Base-by-base conservation (phyloP, 768 basidiomycete species). In the Trametes gibbosa region DNA sequence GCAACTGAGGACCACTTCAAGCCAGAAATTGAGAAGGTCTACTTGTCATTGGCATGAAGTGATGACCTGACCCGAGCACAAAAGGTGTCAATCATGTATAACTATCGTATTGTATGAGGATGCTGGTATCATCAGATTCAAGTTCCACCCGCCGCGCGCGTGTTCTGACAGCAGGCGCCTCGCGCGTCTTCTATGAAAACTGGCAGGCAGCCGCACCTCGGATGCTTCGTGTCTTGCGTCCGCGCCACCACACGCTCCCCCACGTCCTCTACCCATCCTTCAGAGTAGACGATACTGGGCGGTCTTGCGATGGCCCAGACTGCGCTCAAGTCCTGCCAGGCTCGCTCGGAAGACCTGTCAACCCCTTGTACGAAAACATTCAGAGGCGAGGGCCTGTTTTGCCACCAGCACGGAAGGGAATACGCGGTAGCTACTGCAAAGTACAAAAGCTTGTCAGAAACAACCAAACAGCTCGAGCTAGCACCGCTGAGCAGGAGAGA, bases 1-100 rank as follows among this genome's bases (percentile, higher is more conserved):
- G 63, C 63, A 1, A 52, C 63, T 13, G 53, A 60, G 14, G 58
- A 63, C 27, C 58, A 60, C 0, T 60, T 60, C 41, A 41, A 21
- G 5, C 49, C 32, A 16, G 49, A 34, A 16, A 39, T 55, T 3
- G 59, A 54, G 47, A 34, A 34, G 48, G 34, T 55, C 4, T 60
- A 60, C 14, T 5, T 24, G n/a, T 41, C 58, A 2, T 35, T 59
- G 29, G 14, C 27, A 2, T 58, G 29, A 45, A 39, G 37, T 14
- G 10, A 32, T 32, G 29, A 32, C 10, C 29, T n/a, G n/a, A n/a
- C n/a, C n/a, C n/a, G n/a, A n/a, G n/a, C n/a, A n/a, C n/a, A n/a
- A n/a, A n/a, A n/a, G 29, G 4, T 10, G 10, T 17, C 16, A 2
- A 5, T 29, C 8, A 19, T 42, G 41, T 42, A 17, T 42, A 21